Evolutionary conservation across 2,329 filamentous ascomycete species (phyloP), one percentile per base, ranked within the genome.

Genomic region (Hysterium pulicare): DNA sequence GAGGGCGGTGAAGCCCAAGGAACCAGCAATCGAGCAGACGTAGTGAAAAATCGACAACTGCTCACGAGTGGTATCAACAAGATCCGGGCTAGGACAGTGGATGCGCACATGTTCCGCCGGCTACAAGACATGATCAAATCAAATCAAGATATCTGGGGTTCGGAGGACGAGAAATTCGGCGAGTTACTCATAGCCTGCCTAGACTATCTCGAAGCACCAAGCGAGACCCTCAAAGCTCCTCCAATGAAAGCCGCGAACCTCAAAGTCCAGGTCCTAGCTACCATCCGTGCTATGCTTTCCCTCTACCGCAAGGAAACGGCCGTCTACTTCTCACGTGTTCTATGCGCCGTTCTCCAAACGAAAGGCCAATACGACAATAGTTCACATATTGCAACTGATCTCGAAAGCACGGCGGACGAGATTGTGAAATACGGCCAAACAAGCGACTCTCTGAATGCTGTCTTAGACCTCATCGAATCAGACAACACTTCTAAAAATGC

Each of bases 71-170:
- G 84, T 38, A 86, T 90, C 51, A 73, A 81, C 39, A 85, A 86
- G 49, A 83, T 90, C 53, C 82, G 82, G 52, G 75, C 79, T 22
- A 81, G 81, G 54, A 81, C 81, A 1, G 77, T 91, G n/a, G 87
- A 90, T 58, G 85, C 87, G 3, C 86, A 90, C 58, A 86, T 86
- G 43, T 89, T 90, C 73, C 80, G 86, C 40, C 86, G 87, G 57
- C 72, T 90, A 37, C 86, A 90, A 62, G 83, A 83, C 30, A 76
- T 90, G 50, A 76, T 89, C 46, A 82, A 84, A 49, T 83, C 86
- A 45, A 79, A 75, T 58, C 63, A 67, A 54, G 75, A 81, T 11
- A 73, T 81, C 16, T 81, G 86, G 58, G 75, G 76, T 1, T 79
- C 84, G 46, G 80, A 84, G 36, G 82, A 84, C 54, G 81, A 84